Percentiles rank a stretch among this genome's conserved stretches.
phyloP scores from a whole-genome alignment of 306 rosid genomes.

The Luffa aegyptiaca region DNA sequence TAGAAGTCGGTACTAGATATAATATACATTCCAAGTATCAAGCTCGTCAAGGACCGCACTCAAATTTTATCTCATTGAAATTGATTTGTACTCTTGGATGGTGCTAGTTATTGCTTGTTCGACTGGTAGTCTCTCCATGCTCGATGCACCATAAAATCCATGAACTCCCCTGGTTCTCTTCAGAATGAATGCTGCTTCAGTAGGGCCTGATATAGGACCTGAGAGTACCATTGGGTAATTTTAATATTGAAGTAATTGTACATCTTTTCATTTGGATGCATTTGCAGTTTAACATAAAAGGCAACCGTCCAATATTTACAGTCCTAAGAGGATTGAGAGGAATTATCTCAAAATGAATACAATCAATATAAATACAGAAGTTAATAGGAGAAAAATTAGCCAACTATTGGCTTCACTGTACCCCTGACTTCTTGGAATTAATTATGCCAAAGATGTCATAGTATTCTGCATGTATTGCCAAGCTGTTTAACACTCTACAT shows the following conservation, averaged over 20 bases:
- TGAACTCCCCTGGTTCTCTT: slow-evolving; percentile 77
- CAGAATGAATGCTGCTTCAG: slow-evolving; percentile 69
- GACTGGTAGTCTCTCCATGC: slow-evolving; percentile 91
- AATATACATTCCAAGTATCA: slow-evolving; percentile 10
- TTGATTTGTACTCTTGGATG: slow-evolving; percentile 64
- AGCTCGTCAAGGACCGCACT: slow-evolving; percentile 12
- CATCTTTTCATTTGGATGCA: not conserved
- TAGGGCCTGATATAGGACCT: slow-evolving; percentile 93
- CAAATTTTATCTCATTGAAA: slow-evolving; percentile 38
- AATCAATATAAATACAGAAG: not conserved
- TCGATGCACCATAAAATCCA: slow-evolving; percentile 94
- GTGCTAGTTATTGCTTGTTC: slow-evolving; percentile 83
- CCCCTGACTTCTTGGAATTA: not conserved
- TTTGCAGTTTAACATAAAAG: not conserved
- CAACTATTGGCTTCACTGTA: not conserved
- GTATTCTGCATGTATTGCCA: not conserved
- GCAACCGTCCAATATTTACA: not conserved
- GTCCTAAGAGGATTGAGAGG: not conserved
- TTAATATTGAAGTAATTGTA: not conserved
- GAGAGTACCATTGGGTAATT: slow-evolving; percentile 15
- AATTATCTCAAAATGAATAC: not conserved
- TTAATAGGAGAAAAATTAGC: not conserved
- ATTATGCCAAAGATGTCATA: not conserved
- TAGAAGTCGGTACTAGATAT: not conserved
- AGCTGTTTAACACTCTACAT: not conserved